Evolutionary conservation across 2,329 filamentous ascomycete species (phyloP), one percentile per base, ranked within the genome.

Genomic region (Penicillium sp.): DNA sequence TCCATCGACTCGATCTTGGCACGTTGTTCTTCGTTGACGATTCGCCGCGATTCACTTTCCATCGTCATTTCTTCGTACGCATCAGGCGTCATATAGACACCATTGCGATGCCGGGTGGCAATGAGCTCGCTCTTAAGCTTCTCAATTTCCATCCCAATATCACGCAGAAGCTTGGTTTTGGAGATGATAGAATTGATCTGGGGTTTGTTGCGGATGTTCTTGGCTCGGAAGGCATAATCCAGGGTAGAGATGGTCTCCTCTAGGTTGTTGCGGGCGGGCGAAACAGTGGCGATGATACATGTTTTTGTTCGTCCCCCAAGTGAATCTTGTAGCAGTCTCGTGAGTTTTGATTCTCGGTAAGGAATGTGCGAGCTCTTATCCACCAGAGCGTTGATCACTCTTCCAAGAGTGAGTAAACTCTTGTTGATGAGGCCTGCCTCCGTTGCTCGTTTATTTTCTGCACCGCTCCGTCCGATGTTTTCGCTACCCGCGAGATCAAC

Each of bases 361-460:
- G 94, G 96, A 63, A 99, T 97, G 70, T 99, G 94, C 0, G 88
- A 83, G 72, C 87, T 88, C 68, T 88, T 89, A 72, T 99, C 96
- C 25, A 97, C 94, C 13, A 99, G 83, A 0, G 94, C 94, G 72
- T 99, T 99, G 77, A 99, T 99, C 65, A 99, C 94, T 64, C 94
- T 88, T 8, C 94, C 94, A 3, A 99, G 84, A 3, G 94, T 99
- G 59, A 99, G 83, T 65, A 99, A 80, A 73, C 92, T 96, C 81
- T 97, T 97, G 81, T 99, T 99, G 81, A 99, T 99, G 53, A 99
- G 79, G 19, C 96, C 94, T 41, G 94, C 94, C 75, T 99, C 94
- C 3, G 92, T 87, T 6, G 96, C 96, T 55, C 96, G 88, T 79
- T 99, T 99, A 80, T 99, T 97, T 77, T 97, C 94, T 1, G 94